Evolutionary conservation across 495 filamentous ascomycete genomes (phyloP).

Genomic region (Neurospora sp.): DNA sequence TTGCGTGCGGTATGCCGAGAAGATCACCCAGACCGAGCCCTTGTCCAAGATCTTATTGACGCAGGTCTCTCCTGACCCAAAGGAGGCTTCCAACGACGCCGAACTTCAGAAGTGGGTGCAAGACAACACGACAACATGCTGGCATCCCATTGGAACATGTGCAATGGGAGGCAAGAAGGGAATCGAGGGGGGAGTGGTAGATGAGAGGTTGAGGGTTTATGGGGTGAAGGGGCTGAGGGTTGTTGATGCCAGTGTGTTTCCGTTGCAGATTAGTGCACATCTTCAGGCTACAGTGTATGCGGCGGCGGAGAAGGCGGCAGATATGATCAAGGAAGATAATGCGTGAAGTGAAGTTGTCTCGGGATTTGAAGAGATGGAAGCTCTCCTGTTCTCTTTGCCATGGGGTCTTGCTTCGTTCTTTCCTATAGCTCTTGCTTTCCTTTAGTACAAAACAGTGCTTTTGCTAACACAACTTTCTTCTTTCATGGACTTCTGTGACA

Average conservation of each 20-base stretch:
- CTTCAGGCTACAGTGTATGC: conserved; percentile 42
- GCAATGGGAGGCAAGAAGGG: conserved; percentile 37
- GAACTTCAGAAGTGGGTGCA: conserved; percentile 29
- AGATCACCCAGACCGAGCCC: conserved; percentile 32
- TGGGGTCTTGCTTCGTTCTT: background rate
- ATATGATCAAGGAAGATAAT: conserved; percentile 29
- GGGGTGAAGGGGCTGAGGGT: conserved; percentile 40
- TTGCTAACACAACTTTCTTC: background rate
- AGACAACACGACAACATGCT: conserved; percentile 30
- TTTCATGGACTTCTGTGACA: background rate
- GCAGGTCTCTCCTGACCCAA: conserved; percentile 28
- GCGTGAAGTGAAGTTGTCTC: background rate
- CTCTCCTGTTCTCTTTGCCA: background rate
- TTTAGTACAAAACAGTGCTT: background rate
- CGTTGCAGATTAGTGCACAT: conserved; percentile 39
- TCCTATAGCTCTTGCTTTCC: background rate
- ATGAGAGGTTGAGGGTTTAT: conserved; percentile 39
- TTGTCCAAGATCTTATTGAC: conserved; percentile 27
- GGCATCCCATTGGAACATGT: conserved; percentile 44
- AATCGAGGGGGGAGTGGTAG: conserved; percentile 34
- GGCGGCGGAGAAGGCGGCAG: conserved; percentile 44
- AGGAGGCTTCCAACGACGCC: conserved; percentile 16
- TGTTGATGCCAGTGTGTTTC: conserved; percentile 44
- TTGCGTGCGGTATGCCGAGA: conserved; percentile 31
- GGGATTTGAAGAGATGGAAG: background rate